These are phyloP conservation scores for Elaeagnus macrophylla DNA, from an alignment of 306 rosid species.

Conservation along the genomic window DNA sequence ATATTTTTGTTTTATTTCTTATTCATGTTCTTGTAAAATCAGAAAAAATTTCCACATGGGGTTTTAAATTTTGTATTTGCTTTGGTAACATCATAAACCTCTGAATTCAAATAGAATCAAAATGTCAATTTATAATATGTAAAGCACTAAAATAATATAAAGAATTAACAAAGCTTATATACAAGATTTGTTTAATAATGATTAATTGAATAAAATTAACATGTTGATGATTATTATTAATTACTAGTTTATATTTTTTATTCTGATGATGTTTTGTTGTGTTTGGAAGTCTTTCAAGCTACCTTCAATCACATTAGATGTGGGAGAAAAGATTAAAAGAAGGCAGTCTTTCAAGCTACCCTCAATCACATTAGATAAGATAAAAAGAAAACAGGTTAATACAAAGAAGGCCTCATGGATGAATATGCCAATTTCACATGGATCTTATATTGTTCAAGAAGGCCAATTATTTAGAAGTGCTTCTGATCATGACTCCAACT, in stretches of 20 bases:
- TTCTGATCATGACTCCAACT: conserved; percentile 25
- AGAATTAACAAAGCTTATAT: no score
- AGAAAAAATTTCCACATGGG: no score
- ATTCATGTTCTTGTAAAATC: no score
- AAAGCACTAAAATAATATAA: no score
- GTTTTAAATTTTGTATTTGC: no score
- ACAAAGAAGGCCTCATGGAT: conserved; percentile 54
- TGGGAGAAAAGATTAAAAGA: conserved; percentile 34
- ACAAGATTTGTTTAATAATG: no score
- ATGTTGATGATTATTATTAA: neutral
- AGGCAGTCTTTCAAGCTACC: conserved; percentile 28
- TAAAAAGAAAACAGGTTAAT: conserved; percentile 18
- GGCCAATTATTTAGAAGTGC: conserved; percentile 6
- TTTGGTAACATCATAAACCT: no score
- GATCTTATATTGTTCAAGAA: conserved; percentile 39
- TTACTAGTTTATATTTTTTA: neutral
- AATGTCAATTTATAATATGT: no score
- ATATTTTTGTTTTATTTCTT: no score
- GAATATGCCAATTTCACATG: conserved; percentile 64
- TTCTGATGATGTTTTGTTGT: neutral
- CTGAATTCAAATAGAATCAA: no score
- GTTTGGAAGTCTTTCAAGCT: conserved; percentile 35
- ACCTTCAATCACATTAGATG: neutral
- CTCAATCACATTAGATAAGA: conserved; percentile 6
- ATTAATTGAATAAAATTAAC: no score